Evolutionary conservation across 352 stramenopile species (phyloP).

Genomic region (Phytophthora boehmeriae): DNA sequence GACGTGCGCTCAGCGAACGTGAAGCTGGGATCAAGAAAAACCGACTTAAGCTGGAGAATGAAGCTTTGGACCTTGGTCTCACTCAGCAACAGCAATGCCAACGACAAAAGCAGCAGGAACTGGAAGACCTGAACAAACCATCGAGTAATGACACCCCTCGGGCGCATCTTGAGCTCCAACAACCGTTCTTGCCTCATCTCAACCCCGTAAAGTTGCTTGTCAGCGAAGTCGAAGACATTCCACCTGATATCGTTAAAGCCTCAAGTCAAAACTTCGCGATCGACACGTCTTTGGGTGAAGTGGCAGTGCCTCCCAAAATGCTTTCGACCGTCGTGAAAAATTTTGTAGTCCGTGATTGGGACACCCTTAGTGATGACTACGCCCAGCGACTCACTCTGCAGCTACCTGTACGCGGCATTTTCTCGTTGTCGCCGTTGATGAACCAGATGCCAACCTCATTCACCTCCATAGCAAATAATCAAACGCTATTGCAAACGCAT

Average conservation of each 20-base stretch:
- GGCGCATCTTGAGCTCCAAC: slow-evolving; percentile 6
- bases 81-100: slow-evolving; percentile 24
- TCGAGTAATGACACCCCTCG: slow-evolving; percentile 4
- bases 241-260: background rate
- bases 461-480: slow-evolving; percentile 14
- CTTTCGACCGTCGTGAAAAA: slow-evolving; percentile 52
- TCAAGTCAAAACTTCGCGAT: slow-evolving; percentile 14
- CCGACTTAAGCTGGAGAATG: slow-evolving; percentile 19
- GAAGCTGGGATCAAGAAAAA: slow-evolving; percentile 16
- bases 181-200: slow-evolving; percentile 23
- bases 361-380: slow-evolving; percentile 44
- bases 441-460: slow-evolving; percentile 7
- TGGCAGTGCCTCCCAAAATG: slow-evolving; percentile 43
- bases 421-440: slow-evolving; percentile 23
- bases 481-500: slow-evolving; percentile 9
- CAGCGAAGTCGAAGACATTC: slow-evolving; percentile 17
- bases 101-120: slow-evolving; percentile 23
- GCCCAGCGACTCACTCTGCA: slow-evolving; percentile 37
- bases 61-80: slow-evolving; percentile 27
- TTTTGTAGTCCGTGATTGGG: slow-evolving; percentile 49
- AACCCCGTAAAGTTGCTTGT: slow-evolving; percentile 20
- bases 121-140: slow-evolving; percentile 18
- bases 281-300: slow-evolving; percentile 20
- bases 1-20: slow-evolving; percentile 14
- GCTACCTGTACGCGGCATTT: slow-evolving; percentile 20